These are phyloP conservation scores for Euphorbia celastroides DNA, from an alignment of 441 rosid species.

Conservation along the genomic window DNA sequence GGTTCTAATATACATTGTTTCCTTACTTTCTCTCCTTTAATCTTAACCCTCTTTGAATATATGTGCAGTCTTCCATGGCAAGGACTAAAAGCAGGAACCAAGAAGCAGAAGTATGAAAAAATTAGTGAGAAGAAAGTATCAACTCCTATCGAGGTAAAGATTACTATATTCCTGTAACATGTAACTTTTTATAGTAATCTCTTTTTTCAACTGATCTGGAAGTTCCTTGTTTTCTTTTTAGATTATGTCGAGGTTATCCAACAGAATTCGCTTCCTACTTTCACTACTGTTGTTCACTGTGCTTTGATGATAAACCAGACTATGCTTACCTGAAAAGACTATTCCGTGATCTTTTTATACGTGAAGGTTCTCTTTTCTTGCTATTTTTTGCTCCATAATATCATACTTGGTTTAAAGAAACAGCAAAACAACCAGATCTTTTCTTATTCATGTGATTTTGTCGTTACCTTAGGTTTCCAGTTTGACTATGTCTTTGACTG, in stretches of 20 bases:
- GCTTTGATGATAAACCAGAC: slow-evolving; percentile 97
- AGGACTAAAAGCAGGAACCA: slow-evolving; percentile 88
- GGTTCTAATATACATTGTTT: not conserved
- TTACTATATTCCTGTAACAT: not conserved
- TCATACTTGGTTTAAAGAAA: too few relatives aligned
- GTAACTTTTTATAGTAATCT: not conserved
- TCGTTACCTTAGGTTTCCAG: slow-evolving; percentile 67
- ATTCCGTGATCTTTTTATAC: slow-evolving; percentile 93
- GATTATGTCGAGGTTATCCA: slow-evolving; percentile 94
- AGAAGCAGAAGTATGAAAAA: slow-evolving; percentile 89
- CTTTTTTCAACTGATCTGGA: slow-evolving; percentile 15
- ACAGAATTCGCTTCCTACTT: slow-evolving; percentile 96
- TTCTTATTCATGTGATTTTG: not conserved
- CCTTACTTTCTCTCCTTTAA: slow-evolving; percentile 19
- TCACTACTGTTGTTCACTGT: slow-evolving; percentile 86
- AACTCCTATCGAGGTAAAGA: slow-evolving; percentile 79
- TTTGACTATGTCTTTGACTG: slow-evolving; percentile 96
- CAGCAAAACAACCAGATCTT: too few relatives aligned
- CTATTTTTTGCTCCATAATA: not conserved
- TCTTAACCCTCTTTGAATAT: slow-evolving; percentile 13
- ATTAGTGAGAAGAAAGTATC: slow-evolving; percentile 88
- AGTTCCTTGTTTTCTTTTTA: slow-evolving; percentile 22
- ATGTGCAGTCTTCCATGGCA: slow-evolving; percentile 89
- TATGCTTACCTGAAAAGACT: slow-evolving; percentile 85
- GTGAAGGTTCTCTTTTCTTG: slow-evolving; percentile 62